Evolutionary conservation across 2,329 filamentous ascomycete genomes (phyloP), one percentile per base, ranked within the genome.

Genomic region (Didymella lethalis): DNA sequence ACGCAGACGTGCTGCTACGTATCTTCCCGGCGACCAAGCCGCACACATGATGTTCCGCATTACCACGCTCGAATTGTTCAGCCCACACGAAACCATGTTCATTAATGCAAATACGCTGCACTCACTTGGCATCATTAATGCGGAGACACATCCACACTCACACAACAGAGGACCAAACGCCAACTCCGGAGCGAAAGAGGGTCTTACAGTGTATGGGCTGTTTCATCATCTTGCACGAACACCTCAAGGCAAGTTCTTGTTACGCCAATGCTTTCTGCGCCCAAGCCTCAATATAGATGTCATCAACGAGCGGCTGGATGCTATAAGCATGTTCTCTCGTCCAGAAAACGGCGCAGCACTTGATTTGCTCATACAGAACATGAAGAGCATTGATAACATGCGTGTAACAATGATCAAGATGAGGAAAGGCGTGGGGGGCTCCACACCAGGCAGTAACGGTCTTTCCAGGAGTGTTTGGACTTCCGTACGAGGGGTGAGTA

Each of bases 41-140:
- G 82, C 82, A 2, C 74, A 79, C n/a, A 68, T 79, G 10, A 78
- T 85, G 41, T 90, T 90, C 64, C 83, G 81, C 7, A 81, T 96
- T 26, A 81, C 77, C 25, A 83, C 81, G 0, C 77, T 97, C 11
- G 85, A 90, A 69, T 93, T 92, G 86, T 93, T 96, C 75, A 89
- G 84, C 31, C 79, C 97, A 25, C 77, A 77, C 23, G 82, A 84
- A 43, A 84, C 82, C 0, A 89, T 90, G 88, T 92, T 95, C 69
- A 82, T 97, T 65, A 95, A 92, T 66, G 80, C 85, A 2, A 92
- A 97, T 70, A 91, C 93, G 0, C 80, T 98, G 41, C 78, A 86
- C 14, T 93, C 93, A 1, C 83, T 99, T 8, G 94, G 97, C 68
- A 91, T 99, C 28, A 82, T 97, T 26, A 89, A 90, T 54, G 87